phyloP scores from a whole-genome alignment of 2,329 filamentous ascomycete genomes.

The Sporothrix pseudoabietina region DNA sequence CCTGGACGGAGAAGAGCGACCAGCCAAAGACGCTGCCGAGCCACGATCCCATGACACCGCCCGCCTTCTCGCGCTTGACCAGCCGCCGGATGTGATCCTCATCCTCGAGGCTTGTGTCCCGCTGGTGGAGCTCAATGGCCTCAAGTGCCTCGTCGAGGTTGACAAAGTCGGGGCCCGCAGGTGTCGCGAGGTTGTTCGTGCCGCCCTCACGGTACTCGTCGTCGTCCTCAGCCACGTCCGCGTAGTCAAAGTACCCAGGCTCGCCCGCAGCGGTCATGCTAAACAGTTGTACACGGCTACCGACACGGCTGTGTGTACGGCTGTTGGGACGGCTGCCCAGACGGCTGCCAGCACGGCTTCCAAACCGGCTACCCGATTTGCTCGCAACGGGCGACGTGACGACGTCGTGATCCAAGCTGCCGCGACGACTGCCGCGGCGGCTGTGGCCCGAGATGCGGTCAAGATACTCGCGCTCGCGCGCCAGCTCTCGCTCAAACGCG shows the following conservation, averaged over 20 bases:
- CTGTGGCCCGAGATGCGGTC: constrained; percentile 46
- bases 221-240: constrained; percentile 41
- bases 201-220: constrained; percentile 45
- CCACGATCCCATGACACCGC: constrained; percentile 59
- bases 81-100: constrained; percentile 61
- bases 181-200: constrained; percentile 17
- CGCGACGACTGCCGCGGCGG: constrained; percentile 48
- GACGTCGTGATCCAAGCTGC: constrained; percentile 39
- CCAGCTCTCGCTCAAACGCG: constrained; percentile 55
- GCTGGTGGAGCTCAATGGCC: constrained; percentile 50
- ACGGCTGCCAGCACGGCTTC: constrained; percentile 53
- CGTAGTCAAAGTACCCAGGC: constrained; percentile 28
- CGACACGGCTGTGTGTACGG: constrained; percentile 52
- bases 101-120: constrained; percentile 55
- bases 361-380: constrained; percentile 44
- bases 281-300: constrained; percentile 48
- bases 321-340: constrained; percentile 52
- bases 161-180: constrained; percentile 63
- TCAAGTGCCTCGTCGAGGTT: constrained; percentile 63
- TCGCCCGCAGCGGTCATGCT: constrained; percentile 36
- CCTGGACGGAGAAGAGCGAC: constrained; percentile 64
- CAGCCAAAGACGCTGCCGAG: constrained; percentile 61
- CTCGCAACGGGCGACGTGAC: constrained; percentile 33
- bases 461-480: constrained; percentile 53
- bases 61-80: constrained; percentile 55